These are phyloP conservation scores for Boletus rubescentipes DNA, from an alignment of 768 basidiomycete species.

Conservation along the genomic window DNA sequence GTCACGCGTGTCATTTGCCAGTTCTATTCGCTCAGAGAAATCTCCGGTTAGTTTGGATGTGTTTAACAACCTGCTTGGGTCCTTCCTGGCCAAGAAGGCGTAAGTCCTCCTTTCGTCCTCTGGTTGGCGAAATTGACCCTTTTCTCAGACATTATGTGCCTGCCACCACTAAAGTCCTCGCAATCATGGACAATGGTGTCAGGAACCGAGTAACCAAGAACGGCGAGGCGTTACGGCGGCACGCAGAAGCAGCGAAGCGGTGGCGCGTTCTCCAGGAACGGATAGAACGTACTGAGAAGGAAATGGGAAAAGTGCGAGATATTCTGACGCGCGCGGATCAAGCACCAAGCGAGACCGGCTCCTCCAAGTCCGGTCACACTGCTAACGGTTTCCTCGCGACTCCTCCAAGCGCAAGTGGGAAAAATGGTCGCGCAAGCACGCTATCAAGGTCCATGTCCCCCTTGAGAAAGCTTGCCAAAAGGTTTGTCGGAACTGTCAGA, in stretches of 20 bases:
- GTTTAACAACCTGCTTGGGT: constrained; percentile 65
- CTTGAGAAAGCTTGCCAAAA: constrained; percentile 74
- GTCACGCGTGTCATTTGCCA: constrained; percentile 41
- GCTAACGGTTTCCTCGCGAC: constrained; percentile 65
- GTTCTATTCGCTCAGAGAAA: constrained; percentile 50
- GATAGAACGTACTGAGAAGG: constrained; percentile 75
- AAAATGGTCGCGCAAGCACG: constrained; percentile 40
- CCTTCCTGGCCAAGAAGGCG: constrained; percentile 89
- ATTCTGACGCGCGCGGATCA: constrained; percentile 51
- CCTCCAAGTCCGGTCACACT: constrained; percentile 60
- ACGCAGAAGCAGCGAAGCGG: constrained; percentile 83
- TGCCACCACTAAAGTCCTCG: constrained; percentile 86
- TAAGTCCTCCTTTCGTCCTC: constrained; percentile 35
- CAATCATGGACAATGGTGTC: constrained; percentile 93
- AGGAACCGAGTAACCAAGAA: constrained; percentile 94
- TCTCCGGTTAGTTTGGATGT: constrained; percentile 55
- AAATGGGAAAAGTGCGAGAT: constrained; percentile 74
- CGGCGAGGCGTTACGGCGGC: constrained; percentile 88
- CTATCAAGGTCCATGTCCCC: constrained; percentile 80
- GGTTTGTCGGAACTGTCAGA: constrained; percentile 51
- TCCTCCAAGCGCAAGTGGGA: constrained; percentile 50
- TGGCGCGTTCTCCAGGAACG: constrained; percentile 82
- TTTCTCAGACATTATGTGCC: constrained; percentile 85
- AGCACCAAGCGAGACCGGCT: constrained; percentile 64
- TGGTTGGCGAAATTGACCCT: constrained; percentile 12